Evolutionary conservation across 371 early-diverging fungal species (phyloP), one percentile per base, ranked within the genome.

Genomic region (Nematocida sp.): DNA sequence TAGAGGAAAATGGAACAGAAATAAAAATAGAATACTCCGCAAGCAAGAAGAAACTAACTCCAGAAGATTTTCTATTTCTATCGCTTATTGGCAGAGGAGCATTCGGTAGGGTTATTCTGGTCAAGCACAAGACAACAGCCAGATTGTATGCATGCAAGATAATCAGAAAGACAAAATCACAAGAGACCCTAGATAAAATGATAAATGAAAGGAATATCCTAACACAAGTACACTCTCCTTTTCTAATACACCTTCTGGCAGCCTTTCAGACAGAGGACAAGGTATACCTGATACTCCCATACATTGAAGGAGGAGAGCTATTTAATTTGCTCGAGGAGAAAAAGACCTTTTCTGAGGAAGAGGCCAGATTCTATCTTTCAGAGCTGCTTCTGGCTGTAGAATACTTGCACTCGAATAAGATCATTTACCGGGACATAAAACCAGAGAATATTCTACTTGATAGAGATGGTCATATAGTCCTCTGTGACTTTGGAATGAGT

Each of bases 351-450:
- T 43, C 41, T 49, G 53, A 62, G 46, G 54, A 77, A 57, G 90
- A 90, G 7, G 93, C 93, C 15, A 86, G 87, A 61, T 95, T 98
- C 77, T 96, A 94, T 83, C 90, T 91, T 9, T 89, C 89, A 46
- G 93, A 94, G 80, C 86, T 93, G 81, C 79, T 92, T 63, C 86
- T 87, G 52, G 94, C 90, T 5, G 81, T 94, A n/a, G 87, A 87
- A 61, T 95, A 97, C 83, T 84, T 99, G 31, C 99, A 99, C 78
- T 86, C 86, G 43, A 87, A 89, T 58, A 88, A 88, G 47, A 95
- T 97, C 75, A 93, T 96, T 57, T 97, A 99, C 81, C 87, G 97
- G 60, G 92, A 95, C 82, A 92, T 97, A 79, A 95, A 95, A 75
- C 96, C 92, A n/a, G 91, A 90, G 55, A 94, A 94, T 77, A 89